phyloP scores from a whole-genome alignment of 805 yeast genomes.

The Myxozyma mucilagina region DNA sequence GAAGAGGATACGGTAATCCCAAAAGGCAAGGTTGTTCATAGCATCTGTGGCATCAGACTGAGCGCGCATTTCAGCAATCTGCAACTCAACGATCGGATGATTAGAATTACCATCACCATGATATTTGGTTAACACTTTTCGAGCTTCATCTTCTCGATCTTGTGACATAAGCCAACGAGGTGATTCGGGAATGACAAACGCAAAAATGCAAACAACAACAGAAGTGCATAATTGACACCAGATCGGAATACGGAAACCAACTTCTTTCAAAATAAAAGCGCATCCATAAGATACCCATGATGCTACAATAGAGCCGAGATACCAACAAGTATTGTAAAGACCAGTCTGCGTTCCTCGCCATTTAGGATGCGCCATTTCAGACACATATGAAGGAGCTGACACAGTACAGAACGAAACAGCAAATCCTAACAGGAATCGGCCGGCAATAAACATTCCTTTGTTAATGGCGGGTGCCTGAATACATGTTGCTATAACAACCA shows the following conservation, averaged over 20 bases:
- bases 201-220: conserved; percentile 38
- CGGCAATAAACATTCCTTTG: conserved; percentile 23
- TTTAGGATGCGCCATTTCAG: conserved; percentile 21
- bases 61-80: conserved; percentile 22
- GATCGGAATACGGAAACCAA: conserved; percentile 45
- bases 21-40: conserved; percentile 35
- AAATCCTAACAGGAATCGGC: conserved; percentile 22
- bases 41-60: background rate
- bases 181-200: conserved; percentile 49
- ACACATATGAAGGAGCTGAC: conserved; percentile 9
- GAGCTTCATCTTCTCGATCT: conserved; percentile 49
- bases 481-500: conserved; percentile 12
- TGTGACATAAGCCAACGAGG: conserved; percentile 50
- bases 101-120: conserved; percentile 47
- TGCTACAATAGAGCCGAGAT: conserved; percentile 50
- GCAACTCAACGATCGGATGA: conserved; percentile 16
- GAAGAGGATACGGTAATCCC: conserved; percentile 12
- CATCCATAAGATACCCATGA: conserved; percentile 31
- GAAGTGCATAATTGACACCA: conserved; percentile 44
- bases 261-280: background rate
- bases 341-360: conserved; percentile 42
- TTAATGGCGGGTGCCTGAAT: conserved; percentile 19
- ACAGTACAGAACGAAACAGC: conserved; percentile 10
- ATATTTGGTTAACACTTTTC: conserved; percentile 43
- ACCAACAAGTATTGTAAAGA: conserved; percentile 54